Evolutionary conservation across 345 rosid genomes (phyloP).

Genomic region (Corchorus olitorius): DNA sequence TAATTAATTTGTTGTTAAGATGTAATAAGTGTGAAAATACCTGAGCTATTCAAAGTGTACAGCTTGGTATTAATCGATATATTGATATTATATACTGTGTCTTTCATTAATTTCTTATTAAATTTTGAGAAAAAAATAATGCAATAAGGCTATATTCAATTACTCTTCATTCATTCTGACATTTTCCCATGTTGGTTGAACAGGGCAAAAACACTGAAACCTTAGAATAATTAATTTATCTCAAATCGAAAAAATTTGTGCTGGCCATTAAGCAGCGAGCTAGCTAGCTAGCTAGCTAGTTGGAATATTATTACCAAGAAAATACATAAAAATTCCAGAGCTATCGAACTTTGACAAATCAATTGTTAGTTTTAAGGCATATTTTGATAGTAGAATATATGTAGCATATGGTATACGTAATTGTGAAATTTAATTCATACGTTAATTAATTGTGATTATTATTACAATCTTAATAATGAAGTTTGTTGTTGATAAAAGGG

Average conservation of each 20-base stretch:
- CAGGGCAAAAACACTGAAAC: background rate
- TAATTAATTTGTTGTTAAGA: background rate
- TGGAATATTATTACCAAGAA: background rate
- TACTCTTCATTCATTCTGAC: background rate
- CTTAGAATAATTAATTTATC: background rate
- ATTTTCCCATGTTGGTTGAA: background rate
- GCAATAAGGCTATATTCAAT: background rate
- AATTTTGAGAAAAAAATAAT: background rate
- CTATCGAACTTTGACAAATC: too few relatives aligned
- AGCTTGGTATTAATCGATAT: background rate
- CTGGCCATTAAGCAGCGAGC: background rate
- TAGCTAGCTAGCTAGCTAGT: background rate
- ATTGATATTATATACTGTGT: background rate
- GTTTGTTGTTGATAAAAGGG: background rate
- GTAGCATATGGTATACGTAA: background rate
- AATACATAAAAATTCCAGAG: background rate
- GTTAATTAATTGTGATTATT: background rate
- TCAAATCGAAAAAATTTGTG: background rate
- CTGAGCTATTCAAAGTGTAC: conserved; percentile 10
- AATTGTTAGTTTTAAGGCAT: too few relatives aligned
- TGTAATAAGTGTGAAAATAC: background rate
- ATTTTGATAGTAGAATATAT: background rate
- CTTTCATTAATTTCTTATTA: too few relatives aligned
- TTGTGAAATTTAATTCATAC: background rate
- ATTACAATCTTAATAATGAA: background rate